Percentiles rank a stretch among this genome's conserved stretches.
These are phyloP conservation scores for Nemania sp. DNA, from an alignment of 2,329 filamentous ascomycete species.

Conservation along the genomic window DNA sequence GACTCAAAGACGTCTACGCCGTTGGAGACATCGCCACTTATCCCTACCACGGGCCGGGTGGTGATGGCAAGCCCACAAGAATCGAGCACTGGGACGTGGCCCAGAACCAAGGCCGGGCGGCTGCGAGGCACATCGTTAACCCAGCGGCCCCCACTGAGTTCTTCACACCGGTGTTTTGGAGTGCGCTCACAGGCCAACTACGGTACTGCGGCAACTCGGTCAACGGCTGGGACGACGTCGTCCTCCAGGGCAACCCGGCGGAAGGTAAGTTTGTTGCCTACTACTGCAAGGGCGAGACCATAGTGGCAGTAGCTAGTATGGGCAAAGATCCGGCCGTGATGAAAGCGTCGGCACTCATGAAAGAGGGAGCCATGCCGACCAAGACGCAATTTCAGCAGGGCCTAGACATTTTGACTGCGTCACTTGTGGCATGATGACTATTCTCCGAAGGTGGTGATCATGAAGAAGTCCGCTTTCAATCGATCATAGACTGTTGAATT, in stretches of 20 bases:
- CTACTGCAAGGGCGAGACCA: constrained; percentile 82
- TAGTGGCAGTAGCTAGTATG: constrained; percentile 92
- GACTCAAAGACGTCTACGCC: constrained; percentile 82
- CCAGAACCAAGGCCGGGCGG: constrained; percentile 84
- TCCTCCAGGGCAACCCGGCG: constrained; percentile 75
- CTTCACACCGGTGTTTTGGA: constrained; percentile 98
- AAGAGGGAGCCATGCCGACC: constrained; percentile 75
- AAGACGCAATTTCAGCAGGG: constrained; percentile 77
- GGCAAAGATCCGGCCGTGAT: constrained; percentile 83
- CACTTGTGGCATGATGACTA: constrained; percentile 31
- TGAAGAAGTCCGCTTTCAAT: not conserved
- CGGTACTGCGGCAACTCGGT: constrained; percentile 90
- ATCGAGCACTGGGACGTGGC: constrained; percentile 99
- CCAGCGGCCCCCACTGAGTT: constrained; percentile 63
- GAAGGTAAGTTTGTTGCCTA: constrained; percentile 86
- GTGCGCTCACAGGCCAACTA: constrained; percentile 83
- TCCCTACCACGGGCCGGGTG: constrained; percentile 89
- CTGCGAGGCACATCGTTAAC: constrained; percentile 75
- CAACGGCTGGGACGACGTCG: constrained; percentile 81
- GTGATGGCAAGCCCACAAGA: constrained; percentile 70
- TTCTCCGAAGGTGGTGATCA: not conserved
- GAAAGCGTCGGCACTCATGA: constrained; percentile 84
- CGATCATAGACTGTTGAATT: not conserved
- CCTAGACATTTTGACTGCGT: constrained; percentile 49
- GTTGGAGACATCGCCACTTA: constrained; percentile 95